phyloP scores from a whole-genome alignment of 2,329 filamentous ascomycete genomes.

The Aspergillus sp. region DNA sequence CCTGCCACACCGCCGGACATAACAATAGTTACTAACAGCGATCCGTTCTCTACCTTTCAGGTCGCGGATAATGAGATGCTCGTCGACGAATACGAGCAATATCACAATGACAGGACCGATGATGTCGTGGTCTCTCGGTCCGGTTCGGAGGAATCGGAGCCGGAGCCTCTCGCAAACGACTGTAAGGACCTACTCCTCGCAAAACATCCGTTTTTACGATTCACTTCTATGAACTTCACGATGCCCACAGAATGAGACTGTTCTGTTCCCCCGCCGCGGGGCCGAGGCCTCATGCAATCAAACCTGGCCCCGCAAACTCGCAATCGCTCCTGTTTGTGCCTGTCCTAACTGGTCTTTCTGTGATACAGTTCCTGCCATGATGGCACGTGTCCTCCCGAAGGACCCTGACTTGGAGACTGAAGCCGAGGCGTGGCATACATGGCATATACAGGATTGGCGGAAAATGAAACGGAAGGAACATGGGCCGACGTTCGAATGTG shows the following conservation, averaged over 20 bases:
- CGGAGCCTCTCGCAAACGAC: conserved; percentile 58
- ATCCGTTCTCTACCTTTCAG: conserved; percentile 37
- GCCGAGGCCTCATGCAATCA: conserved; percentile 1
- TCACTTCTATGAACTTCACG: too few species aligned
- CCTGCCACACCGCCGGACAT: neutral
- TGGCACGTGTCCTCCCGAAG: conserved; percentile 71
- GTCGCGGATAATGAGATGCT: conserved; percentile 60
- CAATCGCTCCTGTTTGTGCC: conserved; percentile 2
- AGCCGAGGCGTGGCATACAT: conserved; percentile 73
- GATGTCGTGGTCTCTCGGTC: conserved; percentile 62
- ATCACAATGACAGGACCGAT: conserved; percentile 61
- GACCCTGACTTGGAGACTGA: conserved; percentile 77
- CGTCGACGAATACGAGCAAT: conserved; percentile 56
- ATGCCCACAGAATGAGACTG: too few species aligned
- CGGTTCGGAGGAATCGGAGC: conserved; percentile 56
- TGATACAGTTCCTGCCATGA: conserved; percentile 74
- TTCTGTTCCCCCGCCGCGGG: conserved; percentile 8
- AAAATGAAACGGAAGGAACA: conserved; percentile 74
- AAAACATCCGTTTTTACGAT: too few species aligned
- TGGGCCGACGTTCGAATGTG: conserved; percentile 83
- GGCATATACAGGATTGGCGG: conserved; percentile 85
- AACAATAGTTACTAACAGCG: conserved; percentile 7
- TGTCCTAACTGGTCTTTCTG: conserved; percentile 12
- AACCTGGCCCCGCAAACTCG: neutral
- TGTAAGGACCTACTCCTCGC: conserved; percentile 36